Base-by-base conservation (phyloP, 2,329 filamentous ascomycete species). In the Pestalotiopsis fici region DNA sequence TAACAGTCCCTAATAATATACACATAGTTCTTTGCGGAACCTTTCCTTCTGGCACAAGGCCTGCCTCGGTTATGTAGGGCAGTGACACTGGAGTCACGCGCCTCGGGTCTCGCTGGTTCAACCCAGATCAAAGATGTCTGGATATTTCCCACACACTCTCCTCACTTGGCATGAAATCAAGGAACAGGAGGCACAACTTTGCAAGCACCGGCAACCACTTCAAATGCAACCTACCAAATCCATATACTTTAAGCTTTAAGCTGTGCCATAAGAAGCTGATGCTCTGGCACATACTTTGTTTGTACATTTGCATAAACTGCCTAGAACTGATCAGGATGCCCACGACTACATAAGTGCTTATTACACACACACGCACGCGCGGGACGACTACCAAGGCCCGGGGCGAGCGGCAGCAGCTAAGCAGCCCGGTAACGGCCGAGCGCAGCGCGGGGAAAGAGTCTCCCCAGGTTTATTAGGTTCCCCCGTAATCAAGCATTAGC, bases 361-460 rank as follows among this genome's bases (percentile, higher is more conserved):
- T 50, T 50, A 21, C n/a, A 23, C 13, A 18, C 18, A 43, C 39
- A 12, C 18, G 18, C 39, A 43, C 39, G 13, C 18, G 18, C 43
- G 31, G 31, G 31, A 18, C 43, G 43, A 50, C 43, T 15, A 50
- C n/a, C 43, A 50, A 50, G 43, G 43, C 43, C 43, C 43, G 43
- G 43, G 43, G 43, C 43, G 18, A 50, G 21, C 18, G 43, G 43
- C n/a, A 50, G 21, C 43, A 50, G 21, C 18, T 50, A 50, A 50
- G 21, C 18, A 50, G 43, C 43, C 59, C 59, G 59, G 59, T 21
- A 62, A 62, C 59, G 35, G 59, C 59, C 59, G 59, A 62, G 25
- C 25, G 57, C 13, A 62, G 25, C 25, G 57, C 13, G 57, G 31
- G 57, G 57, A 25, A 60, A 39, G 23, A 37, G 15, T 23, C 28